Conservation (phyloP, 495 filamentous ascomycete genomes). For the Saxophila tyrrhenica region DNA sequence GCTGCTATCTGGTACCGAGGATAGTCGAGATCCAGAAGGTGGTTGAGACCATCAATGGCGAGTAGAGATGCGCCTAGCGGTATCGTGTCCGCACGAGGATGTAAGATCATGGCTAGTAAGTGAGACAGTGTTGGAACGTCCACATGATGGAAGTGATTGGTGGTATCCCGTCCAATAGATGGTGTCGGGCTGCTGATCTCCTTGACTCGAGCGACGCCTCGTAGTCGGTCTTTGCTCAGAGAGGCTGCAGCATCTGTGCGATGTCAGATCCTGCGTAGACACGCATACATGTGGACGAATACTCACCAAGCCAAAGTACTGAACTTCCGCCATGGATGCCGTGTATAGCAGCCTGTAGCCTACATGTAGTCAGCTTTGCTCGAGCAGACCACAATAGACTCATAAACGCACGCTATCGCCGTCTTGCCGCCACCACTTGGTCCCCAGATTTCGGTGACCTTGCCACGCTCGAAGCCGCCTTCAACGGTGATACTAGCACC, state of each 20-base stretch:
- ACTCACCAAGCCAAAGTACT: slow-evolving; percentile 80
- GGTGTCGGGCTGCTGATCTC: slow-evolving; percentile 51
- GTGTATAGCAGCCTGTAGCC: slow-evolving; percentile 57
- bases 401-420: slow-evolving; percentile 50
- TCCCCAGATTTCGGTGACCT: slow-evolving; percentile 81
- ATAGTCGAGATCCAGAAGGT: slow-evolving; percentile 62
- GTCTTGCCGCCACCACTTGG: slow-evolving; percentile 87
- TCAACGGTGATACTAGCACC: slow-evolving; percentile 2
- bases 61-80: slow-evolving; percentile 49
- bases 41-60: slow-evolving; percentile 68
- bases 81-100: slow-evolving; percentile 48
- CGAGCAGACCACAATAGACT: not conserved
- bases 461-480: slow-evolving; percentile 58
- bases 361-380: slow-evolving; percentile 23
- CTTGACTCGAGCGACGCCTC: slow-evolving; percentile 52
- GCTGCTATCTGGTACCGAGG: slow-evolving; percentile 17
- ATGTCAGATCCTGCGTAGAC: too few species aligned
- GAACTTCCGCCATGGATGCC: slow-evolving; percentile 48
- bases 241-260: not conserved
- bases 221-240: slow-evolving; percentile 41
- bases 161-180: slow-evolving; percentile 58
- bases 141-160: slow-evolving; percentile 33
- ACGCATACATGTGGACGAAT: not conserved
- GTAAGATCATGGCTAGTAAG: slow-evolving; percentile 58
- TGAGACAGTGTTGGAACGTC: slow-evolving; percentile 53